These are phyloP conservation scores for Penicillium sp. DNA, from an alignment of 2,329 filamentous ascomycete genomes.

Conservation along the genomic window DNA sequence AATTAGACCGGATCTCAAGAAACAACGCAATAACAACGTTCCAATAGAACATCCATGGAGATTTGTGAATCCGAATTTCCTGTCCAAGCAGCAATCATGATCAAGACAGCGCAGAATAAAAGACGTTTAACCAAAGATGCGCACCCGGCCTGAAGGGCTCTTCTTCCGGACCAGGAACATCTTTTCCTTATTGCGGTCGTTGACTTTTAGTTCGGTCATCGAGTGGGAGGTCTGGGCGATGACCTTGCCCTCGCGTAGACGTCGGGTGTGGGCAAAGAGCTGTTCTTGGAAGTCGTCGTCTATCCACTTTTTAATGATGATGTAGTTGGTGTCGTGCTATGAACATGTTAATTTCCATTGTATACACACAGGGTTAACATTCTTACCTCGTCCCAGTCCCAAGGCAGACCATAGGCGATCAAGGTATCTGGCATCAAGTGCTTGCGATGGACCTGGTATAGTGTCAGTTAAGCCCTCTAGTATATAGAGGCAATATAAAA, in stretches of 20 bases:
- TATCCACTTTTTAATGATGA: slow-evolving; percentile 72
- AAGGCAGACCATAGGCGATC: slow-evolving; percentile 45
- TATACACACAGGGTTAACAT: neutral
- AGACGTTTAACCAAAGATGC: slow-evolving; percentile 28
- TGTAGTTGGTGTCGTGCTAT: slow-evolving; percentile 60
- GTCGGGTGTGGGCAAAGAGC: slow-evolving; percentile 68
- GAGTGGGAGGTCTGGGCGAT: slow-evolving; percentile 36
- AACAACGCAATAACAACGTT: neutral
- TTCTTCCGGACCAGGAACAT: slow-evolving; percentile 47
- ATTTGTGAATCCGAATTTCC: neutral
- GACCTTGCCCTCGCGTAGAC: slow-evolving; percentile 56
- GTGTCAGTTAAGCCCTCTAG: slow-evolving; percentile 5
- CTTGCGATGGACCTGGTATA: slow-evolving; percentile 43
- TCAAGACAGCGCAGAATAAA: neutral
- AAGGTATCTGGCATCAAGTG: slow-evolving; percentile 47
- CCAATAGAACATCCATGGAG: neutral
- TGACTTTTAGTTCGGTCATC: slow-evolving; percentile 42
- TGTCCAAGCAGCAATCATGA: slow-evolving; percentile 3
- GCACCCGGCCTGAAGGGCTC: slow-evolving; percentile 30
- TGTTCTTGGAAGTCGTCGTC: slow-evolving; percentile 68
- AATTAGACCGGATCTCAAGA: slow-evolving; percentile 5
- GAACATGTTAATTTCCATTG: neutral
- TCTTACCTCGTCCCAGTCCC: slow-evolving; percentile 49
- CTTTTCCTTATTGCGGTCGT: slow-evolving; percentile 43
- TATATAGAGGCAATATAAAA: neutral